These are phyloP conservation scores for Beauveria sp. DNA, from an alignment of 2,329 filamentous ascomycete species.

Conservation along the genomic window DNA sequence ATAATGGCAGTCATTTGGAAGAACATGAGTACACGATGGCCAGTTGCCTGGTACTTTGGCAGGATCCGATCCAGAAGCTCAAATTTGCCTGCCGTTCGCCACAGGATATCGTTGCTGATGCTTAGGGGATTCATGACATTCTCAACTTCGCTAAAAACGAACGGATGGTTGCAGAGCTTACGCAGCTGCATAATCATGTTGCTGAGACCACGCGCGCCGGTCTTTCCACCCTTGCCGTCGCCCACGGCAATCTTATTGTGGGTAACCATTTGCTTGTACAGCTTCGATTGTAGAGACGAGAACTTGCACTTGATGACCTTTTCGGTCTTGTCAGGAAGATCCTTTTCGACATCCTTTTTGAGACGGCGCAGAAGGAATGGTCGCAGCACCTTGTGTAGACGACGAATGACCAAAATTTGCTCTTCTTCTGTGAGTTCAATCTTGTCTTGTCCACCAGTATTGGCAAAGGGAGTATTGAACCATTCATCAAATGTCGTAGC, in stretches of 20 bases:
- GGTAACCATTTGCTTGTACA: slow-evolving; percentile 96
- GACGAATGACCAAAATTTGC: slow-evolving; percentile 93
- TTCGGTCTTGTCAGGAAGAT: slow-evolving; percentile 96
- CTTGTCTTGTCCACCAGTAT: slow-evolving; percentile 95
- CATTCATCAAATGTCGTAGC: slow-evolving; percentile 98
- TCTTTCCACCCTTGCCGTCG: slow-evolving; percentile 93
- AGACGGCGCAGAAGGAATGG: slow-evolving; percentile 96
- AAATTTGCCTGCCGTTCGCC: slow-evolving; percentile 95
- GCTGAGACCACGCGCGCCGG: slow-evolving; percentile 85
- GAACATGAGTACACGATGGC: slow-evolving; percentile 97
- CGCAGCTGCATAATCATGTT: slow-evolving; percentile 99
- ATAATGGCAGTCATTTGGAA: slow-evolving; percentile 99
- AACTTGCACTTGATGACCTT: slow-evolving; percentile 99
- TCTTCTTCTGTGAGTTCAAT: slow-evolving; percentile 99
- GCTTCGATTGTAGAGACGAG: slow-evolving; percentile 82
- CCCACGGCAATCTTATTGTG: slow-evolving; percentile 92
- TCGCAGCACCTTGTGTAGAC: slow-evolving; percentile 93
- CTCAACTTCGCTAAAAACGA: slow-evolving; percentile 96
- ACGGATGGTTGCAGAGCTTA: slow-evolving; percentile 98
- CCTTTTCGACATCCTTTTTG: slow-evolving; percentile 99
- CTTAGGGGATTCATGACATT: slow-evolving; percentile 93
- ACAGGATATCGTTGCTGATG: slow-evolving; percentile 85
- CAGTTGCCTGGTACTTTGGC: slow-evolving; percentile 85
- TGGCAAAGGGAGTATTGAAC: slow-evolving; percentile 99
- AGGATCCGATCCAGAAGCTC: slow-evolving; percentile 87